phyloP scores from a whole-genome alignment of 345 rosid species.

The Euphorbia lathyris region DNA sequence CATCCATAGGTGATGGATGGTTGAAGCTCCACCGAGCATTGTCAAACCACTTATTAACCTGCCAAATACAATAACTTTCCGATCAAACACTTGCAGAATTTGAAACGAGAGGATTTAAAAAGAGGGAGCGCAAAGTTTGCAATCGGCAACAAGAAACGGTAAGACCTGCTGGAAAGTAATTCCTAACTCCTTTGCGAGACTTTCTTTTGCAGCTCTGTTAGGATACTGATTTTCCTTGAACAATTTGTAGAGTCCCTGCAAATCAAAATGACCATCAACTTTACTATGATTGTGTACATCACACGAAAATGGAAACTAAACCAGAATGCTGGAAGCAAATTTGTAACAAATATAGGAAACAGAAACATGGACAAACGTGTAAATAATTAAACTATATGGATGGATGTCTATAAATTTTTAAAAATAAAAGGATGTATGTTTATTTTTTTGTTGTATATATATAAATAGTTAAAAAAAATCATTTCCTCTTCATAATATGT shows the following conservation, averaged over 20 bases:
- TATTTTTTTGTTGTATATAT: too few relatives aligned
- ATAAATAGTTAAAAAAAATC: too few relatives aligned
- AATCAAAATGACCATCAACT: slow-evolving; percentile 10
- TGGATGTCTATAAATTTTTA: too few relatives aligned
- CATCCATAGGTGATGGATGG: slow-evolving; percentile 35
- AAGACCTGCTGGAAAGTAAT: slow-evolving; percentile 62
- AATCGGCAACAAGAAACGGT: slow-evolving; percentile 6
- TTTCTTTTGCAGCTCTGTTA: slow-evolving; percentile 52
- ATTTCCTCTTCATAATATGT: background rate
- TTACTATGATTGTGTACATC: background rate
- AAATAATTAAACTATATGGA: too few relatives aligned
- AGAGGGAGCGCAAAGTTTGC: background rate
- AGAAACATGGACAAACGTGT: too few relatives aligned
- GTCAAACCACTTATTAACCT: slow-evolving; percentile 85
- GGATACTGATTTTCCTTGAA: slow-evolving; percentile 74
- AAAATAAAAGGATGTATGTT: too few relatives aligned
- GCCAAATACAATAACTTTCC: slow-evolving; percentile 11
- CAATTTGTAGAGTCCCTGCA: slow-evolving; percentile 55
- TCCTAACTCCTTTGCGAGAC: slow-evolving; percentile 58
- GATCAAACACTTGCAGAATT: background rate
- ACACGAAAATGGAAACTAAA: too few relatives aligned
- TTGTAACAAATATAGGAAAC: too few relatives aligned
- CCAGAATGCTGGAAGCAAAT: too few relatives aligned
- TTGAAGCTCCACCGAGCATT: slow-evolving; percentile 69
- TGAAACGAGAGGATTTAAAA: background rate